phyloP scores from a whole-genome alignment of 495 filamentous ascomycete species.

The Lichina pygmaea region DNA sequence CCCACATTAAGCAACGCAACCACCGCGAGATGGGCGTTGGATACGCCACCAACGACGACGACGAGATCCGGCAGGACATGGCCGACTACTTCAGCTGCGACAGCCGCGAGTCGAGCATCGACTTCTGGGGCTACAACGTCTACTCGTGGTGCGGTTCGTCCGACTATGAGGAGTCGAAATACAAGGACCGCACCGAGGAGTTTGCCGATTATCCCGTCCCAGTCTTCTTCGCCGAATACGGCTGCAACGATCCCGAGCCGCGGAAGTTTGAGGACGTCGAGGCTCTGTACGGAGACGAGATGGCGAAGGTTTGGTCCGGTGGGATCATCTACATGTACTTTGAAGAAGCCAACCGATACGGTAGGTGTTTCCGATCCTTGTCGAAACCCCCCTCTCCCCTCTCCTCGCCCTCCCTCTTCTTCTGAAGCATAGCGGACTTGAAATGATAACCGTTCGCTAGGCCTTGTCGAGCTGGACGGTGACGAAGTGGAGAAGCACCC shows the following conservation, averaged over 20 bases:
- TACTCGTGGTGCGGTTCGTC: slow-evolving; percentile 92
- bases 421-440: neutral
- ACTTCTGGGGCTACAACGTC: slow-evolving; percentile 98
- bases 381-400: neutral
- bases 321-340: slow-evolving; percentile 98
- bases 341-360: slow-evolving; percentile 74
- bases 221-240: slow-evolving; percentile 94
- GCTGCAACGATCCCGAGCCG: slow-evolving; percentile 56
- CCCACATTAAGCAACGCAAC: slow-evolving; percentile 54
- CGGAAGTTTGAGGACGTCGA: slow-evolving; percentile 70
- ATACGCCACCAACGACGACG: slow-evolving; percentile 83
- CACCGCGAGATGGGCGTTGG: slow-evolving; percentile 71
- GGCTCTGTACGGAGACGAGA: slow-evolving; percentile 51
- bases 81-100: slow-evolving; percentile 89
- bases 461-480: slow-evolving; percentile 38
- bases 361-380: slow-evolving; percentile 15
- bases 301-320: slow-evolving; percentile 70
- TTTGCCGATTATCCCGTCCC: slow-evolving; percentile 74
- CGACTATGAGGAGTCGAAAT: slow-evolving; percentile 44
- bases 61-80: slow-evolving; percentile 46
- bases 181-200: slow-evolving; percentile 49
- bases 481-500: slow-evolving; percentile 28
- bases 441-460: slow-evolving; percentile 8
- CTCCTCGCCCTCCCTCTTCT: neutral
- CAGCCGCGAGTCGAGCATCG: slow-evolving; percentile 32